Conservation (phyloP, 257 asterid species). For the Nicotiana tomentosiformis region DNA sequence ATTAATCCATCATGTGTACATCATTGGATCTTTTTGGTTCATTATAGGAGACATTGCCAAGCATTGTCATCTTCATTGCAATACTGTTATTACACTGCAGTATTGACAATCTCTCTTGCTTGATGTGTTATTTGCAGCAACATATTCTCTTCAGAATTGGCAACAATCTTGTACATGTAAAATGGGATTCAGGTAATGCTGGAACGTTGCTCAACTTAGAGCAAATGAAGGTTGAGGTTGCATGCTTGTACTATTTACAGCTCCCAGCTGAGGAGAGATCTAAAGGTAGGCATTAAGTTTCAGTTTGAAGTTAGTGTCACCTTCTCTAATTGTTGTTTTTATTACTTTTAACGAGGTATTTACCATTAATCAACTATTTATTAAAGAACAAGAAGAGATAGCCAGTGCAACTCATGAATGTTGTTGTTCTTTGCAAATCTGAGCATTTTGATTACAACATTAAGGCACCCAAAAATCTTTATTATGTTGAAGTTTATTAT, state of each 20-base stretch:
- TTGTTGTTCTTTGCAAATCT: not conserved
- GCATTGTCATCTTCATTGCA: not conserved
- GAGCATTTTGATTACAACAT: not conserved
- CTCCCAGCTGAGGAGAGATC: slow-evolving; percentile 63
- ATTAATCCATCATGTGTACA: not conserved
- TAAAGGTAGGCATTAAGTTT: slow-evolving; percentile 41
- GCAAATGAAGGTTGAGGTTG: slow-evolving; percentile 68
- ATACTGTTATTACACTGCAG: slow-evolving; percentile 4
- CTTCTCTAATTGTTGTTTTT: not conserved
- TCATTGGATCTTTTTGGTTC: not conserved
- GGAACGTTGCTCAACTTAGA: slow-evolving; percentile 52
- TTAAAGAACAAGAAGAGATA: not conserved
- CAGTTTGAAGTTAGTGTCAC: slow-evolving; percentile 15
- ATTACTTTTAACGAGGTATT: not conserved
- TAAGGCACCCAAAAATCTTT: not conserved
- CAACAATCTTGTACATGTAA: slow-evolving; percentile 42
- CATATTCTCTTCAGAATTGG: slow-evolving; percentile 51
- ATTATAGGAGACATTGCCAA: not conserved
- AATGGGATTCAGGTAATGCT: slow-evolving; percentile 32
- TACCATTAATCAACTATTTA: not conserved
- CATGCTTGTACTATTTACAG: slow-evolving; percentile 74
- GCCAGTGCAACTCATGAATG: not conserved
- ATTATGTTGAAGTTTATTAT: not conserved
- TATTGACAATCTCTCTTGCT: slow-evolving; percentile 4
- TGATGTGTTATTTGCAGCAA: slow-evolving; percentile 44